Evolutionary conservation across 2,329 filamentous ascomycete species (phyloP).

Genomic region (Alternaria ventricosa): DNA sequence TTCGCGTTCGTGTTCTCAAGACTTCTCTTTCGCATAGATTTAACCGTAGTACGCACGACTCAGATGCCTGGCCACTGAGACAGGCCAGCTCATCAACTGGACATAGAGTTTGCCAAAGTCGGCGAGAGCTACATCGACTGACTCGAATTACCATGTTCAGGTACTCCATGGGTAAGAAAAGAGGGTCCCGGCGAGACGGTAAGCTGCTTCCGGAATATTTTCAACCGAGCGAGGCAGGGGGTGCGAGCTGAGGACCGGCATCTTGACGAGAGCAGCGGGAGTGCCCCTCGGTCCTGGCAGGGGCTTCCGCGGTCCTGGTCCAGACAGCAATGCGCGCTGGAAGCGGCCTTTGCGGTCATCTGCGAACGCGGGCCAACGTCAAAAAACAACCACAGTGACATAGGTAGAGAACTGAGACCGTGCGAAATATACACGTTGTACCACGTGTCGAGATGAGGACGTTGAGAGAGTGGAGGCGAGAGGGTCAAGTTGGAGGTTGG

Average conservation of each 20-base stretch:
- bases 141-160: conserved; percentile 10
- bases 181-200: conserved; percentile 11
- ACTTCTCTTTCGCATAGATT: conserved; percentile 9
- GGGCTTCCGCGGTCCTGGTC: background rate
- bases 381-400: background rate
- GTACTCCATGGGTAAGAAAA: conserved; percentile 1
- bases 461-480: conserved; percentile 12
- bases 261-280: conserved; percentile 3
- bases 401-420: background rate
- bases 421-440: background rate
- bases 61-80: conserved; percentile 1
- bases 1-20: conserved; percentile 11
- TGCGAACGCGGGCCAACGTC: conserved; percentile 10
- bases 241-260: conserved; percentile 10
- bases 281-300: background rate
- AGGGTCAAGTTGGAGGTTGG: background rate
- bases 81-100: background rate
- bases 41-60: conserved; percentile 4
- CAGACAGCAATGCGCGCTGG: conserved; percentile 2
- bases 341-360: conserved; percentile 1
- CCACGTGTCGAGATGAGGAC: conserved; percentile 8
- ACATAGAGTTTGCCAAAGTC: background rate
- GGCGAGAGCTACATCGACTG: conserved; percentile 3
- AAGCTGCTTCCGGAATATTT: conserved; percentile 14
- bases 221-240: conserved; percentile 17